These are phyloP conservation scores for Acidomyces sp. DNA, from an alignment of 495 filamentous ascomycete species.

Conservation along the genomic window DNA sequence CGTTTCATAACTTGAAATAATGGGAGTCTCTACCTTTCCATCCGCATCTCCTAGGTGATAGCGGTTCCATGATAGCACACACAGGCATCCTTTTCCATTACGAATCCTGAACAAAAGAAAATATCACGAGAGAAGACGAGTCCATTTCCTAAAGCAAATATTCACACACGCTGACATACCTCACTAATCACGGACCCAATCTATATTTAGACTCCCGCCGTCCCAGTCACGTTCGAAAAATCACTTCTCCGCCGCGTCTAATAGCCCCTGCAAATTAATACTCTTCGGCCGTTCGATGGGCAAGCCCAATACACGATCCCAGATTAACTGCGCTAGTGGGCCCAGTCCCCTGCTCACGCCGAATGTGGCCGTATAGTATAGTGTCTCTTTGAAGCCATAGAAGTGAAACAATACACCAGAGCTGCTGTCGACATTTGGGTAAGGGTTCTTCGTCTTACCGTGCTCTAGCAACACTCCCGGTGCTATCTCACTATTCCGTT, in stretches of 20 bases:
- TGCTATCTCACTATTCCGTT: constrained; percentile 68
- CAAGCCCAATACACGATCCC: constrained; percentile 85
- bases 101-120: no score
- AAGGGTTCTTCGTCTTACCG: constrained; percentile 98
- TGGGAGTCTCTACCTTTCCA: no score
- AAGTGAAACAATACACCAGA: constrained; percentile 94
- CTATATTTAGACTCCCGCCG: no score
- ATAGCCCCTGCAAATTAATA: constrained; percentile 73
- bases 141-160: no score
- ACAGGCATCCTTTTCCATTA: no score
- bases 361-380: constrained; percentile 97
- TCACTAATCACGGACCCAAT: no score
- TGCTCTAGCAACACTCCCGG: constrained; percentile 81
- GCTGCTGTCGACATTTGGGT: constrained; percentile 85
- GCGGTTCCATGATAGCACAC: no score
- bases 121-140: no score
- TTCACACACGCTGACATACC: no score
- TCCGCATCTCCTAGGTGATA: no score
- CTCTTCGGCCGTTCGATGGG: constrained; percentile 99
- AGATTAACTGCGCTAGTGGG: constrained; percentile 85
- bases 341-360: constrained; percentile 86
- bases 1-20: no score
- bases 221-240: no score
- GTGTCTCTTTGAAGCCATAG: constrained; percentile 89
- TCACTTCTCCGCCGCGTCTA: constrained; percentile 39